Percentiles rank a stretch among this genome's conserved stretches.
Conservation (phyloP, 2,329 filamentous ascomycete genomes). For the Hypoxylon sp. region DNA sequence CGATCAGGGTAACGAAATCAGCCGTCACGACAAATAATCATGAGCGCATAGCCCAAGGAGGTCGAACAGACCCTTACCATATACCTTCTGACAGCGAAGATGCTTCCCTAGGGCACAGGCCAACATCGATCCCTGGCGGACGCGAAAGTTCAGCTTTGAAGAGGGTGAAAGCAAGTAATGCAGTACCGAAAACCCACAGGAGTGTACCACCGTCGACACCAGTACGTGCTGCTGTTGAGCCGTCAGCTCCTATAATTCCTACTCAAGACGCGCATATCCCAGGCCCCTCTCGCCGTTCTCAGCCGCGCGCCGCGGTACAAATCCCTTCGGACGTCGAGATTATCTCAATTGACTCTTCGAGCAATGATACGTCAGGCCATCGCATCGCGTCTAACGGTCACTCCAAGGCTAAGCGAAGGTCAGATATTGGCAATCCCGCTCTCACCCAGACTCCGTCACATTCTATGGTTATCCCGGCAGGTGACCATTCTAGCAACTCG, state of each 20-base stretch:
- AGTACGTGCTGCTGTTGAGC: not conserved
- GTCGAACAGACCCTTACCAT: conserved; percentile 46
- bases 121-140: not conserved
- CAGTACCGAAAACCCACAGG: not conserved
- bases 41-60: not conserved
- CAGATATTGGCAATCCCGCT: not conserved
- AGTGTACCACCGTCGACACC: conserved; percentile 1
- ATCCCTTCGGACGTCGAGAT: conserved; percentile 14
- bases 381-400: not conserved
- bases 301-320: conserved; percentile 1
- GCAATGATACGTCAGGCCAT: not conserved
- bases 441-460: not conserved
- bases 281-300: not conserved
- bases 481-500: conserved; percentile 13
- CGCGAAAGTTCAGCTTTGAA: not conserved
- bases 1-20: not conserved
- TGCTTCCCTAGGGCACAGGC: not conserved
- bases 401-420: not conserved
- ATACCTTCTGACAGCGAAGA: conserved; percentile 48
- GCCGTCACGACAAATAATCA: not conserved
- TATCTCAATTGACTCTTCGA: conserved; percentile 17
- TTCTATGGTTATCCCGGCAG: conserved; percentile 10
- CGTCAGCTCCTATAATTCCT: not conserved
- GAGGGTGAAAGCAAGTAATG: not conserved
- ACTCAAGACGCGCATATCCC: not conserved